Base-by-base conservation (phyloP, 2,329 filamentous ascomycete genomes). In the Sordariomycetes sp. region DNA sequence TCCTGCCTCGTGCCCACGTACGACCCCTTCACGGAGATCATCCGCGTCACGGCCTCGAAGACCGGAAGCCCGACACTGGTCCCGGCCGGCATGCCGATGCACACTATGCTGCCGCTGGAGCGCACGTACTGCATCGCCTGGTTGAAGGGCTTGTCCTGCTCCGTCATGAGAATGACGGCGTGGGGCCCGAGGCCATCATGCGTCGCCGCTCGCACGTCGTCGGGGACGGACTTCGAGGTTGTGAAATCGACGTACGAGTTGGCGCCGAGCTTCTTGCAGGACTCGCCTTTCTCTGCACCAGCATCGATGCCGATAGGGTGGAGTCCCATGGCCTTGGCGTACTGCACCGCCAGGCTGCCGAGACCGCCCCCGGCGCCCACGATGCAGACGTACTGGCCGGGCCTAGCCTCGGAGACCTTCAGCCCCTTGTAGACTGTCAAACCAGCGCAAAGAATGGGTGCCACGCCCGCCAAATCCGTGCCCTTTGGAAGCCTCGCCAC, bases 1-100 rank as follows among this genome's bases (percentile, higher is more conserved):
- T 97, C 93, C 69, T 88, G 85, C 64, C 93, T 83, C 78, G 96
- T 97, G 59, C 93, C 93, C 64, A 97, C 93, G 70, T 97, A 97
- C 65, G 85, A 90, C 60, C 92, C 92, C 78, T 89, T 89, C 79
- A 97, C 96, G 66, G 74, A 86, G 76, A 97, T 85, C 90, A 96
- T 96, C 74, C 87, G 77, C 68, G 92, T 79, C 62, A 97, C 93
- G 8, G 88, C 90, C 69, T 92, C 86, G 71, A 97, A 96, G 59
- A 97, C 91, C 46, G 90, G 88, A 1, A 92, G 90, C 65, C 81
- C 82, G 63, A 97, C 80, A 72, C 79, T 88, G 1, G 92, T 90
- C 62, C 85, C 79, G 43, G 89, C 87, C 4, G 93, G 93, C 34
- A 97, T 79, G 68, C 92, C 92, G 67, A 97, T 94, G 74, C 89